These are phyloP conservation scores for Cydonia oblonga DNA, from an alignment of 331 rosid genomes.

Conservation along the genomic window DNA sequence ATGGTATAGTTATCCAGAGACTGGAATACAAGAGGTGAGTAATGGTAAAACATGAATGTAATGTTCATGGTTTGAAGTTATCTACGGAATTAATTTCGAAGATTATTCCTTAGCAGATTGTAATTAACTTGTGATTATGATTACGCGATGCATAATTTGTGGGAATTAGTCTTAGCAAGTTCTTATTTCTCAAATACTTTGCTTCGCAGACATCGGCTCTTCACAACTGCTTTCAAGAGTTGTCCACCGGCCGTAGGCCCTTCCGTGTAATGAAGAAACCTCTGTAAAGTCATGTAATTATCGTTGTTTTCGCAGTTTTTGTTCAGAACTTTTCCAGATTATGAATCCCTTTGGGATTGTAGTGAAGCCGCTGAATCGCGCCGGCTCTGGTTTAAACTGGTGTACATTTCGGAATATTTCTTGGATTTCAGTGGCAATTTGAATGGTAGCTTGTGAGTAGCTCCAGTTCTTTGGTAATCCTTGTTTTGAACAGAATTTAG, in stretches of 20 bases:
- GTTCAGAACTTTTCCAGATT: background rate
- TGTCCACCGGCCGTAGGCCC: background rate
- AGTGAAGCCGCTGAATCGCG: too few relatives aligned
- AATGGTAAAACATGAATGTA: too few relatives aligned
- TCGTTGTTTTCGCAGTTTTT: background rate
- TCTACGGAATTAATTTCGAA: too few relatives aligned
- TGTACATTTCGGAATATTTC: background rate
- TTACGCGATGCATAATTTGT: background rate
- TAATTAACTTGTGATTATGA: background rate
- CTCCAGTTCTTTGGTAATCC: background rate
- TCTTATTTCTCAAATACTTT: background rate
- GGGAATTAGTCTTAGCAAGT: background rate
- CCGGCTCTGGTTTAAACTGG: too few relatives aligned
- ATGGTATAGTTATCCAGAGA: constrained; percentile 64
- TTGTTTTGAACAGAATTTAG: background rate
- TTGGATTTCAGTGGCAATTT: background rate
- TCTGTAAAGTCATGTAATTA: too few relatives aligned
- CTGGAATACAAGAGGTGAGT: constrained; percentile 54
- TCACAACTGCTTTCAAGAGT: constrained; percentile 20
- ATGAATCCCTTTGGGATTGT: background rate
- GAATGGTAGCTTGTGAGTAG: background rate
- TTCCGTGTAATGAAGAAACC: background rate
- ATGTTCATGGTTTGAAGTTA: too few relatives aligned
- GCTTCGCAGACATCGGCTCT: constrained; percentile 42
- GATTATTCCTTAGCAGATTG: too few relatives aligned